A percentile compares a stretch with the other conserved stretches of the same genome.
Evolutionary conservation across 2,329 filamentous ascomycete genomes (phyloP).

Genomic region (Chaetomiaceae sp.): DNA sequence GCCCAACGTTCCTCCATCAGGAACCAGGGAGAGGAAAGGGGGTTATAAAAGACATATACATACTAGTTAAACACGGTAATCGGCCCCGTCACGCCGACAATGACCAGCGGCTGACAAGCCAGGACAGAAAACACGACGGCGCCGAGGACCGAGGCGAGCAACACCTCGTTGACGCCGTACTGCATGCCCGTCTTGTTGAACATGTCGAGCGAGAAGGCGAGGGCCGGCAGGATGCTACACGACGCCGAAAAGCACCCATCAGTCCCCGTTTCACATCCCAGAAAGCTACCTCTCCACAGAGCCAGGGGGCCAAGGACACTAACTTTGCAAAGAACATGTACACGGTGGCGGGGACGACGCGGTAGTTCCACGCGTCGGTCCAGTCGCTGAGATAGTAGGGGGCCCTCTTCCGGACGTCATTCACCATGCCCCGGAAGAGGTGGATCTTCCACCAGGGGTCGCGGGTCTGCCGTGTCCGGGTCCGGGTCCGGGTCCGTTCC

Average conservation of each 20-base stretch:
- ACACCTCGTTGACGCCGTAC: conserved; percentile 86
- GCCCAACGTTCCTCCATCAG: not conserved
- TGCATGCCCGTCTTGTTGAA: conserved; percentile 80
- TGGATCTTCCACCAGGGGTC: conserved; percentile 66
- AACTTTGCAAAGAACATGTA: conserved; percentile 98
- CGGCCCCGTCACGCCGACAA: conserved; percentile 85
- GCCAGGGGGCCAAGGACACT: no score
- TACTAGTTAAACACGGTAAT: conserved; percentile 92
- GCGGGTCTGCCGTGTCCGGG: not conserved
- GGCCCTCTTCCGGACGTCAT: conserved; percentile 67
- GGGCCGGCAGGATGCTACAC: conserved; percentile 71
- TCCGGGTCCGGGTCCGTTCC: conserved; percentile 3
- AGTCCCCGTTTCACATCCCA: no score
- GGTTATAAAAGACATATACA: conserved; percentile 23
- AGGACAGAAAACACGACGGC: conserved; percentile 75
- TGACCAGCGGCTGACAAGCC: conserved; percentile 79
- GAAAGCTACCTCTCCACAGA: no score
- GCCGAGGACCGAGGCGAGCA: conserved; percentile 79
- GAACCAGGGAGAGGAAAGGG: not conserved
- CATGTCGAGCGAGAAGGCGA: conserved; percentile 91
- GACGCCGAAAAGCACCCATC: not conserved
- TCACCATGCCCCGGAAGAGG: conserved; percentile 72
- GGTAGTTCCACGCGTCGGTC: conserved; percentile 84
- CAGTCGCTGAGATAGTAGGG: conserved; percentile 82
- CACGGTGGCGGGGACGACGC: conserved; percentile 78